A percentile compares a stretch with the other conserved stretches of the same genome.
Conservation (phyloP, 2,329 filamentous ascomycete species). For the Aureobasidium musti region DNA sequence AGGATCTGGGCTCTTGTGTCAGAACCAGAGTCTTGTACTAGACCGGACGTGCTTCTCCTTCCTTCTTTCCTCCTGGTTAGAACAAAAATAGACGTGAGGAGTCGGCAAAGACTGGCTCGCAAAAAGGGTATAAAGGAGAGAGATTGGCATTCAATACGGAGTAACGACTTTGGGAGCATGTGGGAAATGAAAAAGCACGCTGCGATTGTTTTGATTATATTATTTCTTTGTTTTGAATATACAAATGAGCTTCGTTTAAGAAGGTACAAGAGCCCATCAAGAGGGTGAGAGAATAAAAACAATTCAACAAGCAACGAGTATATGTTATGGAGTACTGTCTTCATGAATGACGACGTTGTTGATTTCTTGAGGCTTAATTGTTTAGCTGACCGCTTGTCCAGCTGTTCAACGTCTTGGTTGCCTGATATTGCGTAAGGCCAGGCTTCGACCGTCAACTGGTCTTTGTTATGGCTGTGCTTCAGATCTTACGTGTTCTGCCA, state of each 20-base stretch:
- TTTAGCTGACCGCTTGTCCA: not conserved
- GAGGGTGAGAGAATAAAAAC: not conserved
- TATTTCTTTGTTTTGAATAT: not conserved
- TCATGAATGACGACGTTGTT: not conserved
- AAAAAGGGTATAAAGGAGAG: not conserved
- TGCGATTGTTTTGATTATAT: not conserved
- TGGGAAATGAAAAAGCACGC: constrained; percentile 2
- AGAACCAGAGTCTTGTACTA: constrained; percentile 54
- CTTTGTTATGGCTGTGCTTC: not conserved
- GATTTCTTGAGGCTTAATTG: not conserved
- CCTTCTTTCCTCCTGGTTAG: not conserved
- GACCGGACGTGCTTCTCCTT: not conserved
- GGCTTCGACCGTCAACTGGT: not conserved
- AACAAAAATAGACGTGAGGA: not conserved
- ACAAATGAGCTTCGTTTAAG: too few species aligned
- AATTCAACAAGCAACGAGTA: constrained; percentile 1
- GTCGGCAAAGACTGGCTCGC: not conserved
- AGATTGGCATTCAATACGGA: constrained; percentile 29
- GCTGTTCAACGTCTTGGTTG: not conserved
- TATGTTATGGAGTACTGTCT: not conserved
- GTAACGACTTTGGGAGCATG: constrained; percentile 23
- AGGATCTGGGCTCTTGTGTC: constrained; percentile 61
- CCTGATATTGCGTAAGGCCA: not conserved
- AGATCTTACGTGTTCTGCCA: not conserved
- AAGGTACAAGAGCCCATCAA: not conserved